A percentile compares a stretch with the other conserved stretches of the same genome.
These are phyloP conservation scores for Raddia guianensis DNA, from an alignment of 176 grass and related monocot genomes.

Conservation along the genomic window DNA sequence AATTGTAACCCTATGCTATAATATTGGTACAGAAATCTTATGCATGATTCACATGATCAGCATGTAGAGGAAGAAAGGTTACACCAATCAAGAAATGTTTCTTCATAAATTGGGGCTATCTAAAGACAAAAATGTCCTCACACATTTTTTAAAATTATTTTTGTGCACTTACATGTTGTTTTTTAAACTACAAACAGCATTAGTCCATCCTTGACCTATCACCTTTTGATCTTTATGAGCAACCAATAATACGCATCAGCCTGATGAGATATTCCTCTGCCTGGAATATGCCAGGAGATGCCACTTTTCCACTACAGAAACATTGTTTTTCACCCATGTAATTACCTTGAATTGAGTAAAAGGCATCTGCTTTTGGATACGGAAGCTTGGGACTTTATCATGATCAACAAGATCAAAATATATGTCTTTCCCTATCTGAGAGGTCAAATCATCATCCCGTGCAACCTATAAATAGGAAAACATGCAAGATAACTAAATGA, in stretches of 20 bases:
- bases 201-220: conserved; percentile 10
- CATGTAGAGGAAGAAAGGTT: not conserved
- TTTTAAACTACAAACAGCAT: conserved; percentile 17
- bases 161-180: conserved; percentile 3
- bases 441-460: conserved; percentile 74
- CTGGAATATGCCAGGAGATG: conserved; percentile 16
- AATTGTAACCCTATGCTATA: not conserved
- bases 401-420: conserved; percentile 99
- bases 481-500: conserved; percentile 19
- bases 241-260: not conserved
- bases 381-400: conserved; percentile 95
- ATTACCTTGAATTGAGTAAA: conserved; percentile 93
- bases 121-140: not conserved
- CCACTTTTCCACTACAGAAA: conserved; percentile 7
- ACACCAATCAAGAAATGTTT: conserved; percentile 12
- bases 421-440: conserved; percentile 94
- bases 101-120: not conserved
- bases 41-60: conserved; percentile 24
- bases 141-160: conserved; percentile 6
- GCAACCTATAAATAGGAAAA: conserved; percentile 65
- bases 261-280: conserved; percentile 4
- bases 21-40: conserved; percentile 21
- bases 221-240: conserved; percentile 10
- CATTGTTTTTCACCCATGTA: not conserved
- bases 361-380: conserved; percentile 89